Evolutionary conservation across 371 early-diverging fungal species (phyloP).

Genomic region (Mortierella sp.): DNA sequence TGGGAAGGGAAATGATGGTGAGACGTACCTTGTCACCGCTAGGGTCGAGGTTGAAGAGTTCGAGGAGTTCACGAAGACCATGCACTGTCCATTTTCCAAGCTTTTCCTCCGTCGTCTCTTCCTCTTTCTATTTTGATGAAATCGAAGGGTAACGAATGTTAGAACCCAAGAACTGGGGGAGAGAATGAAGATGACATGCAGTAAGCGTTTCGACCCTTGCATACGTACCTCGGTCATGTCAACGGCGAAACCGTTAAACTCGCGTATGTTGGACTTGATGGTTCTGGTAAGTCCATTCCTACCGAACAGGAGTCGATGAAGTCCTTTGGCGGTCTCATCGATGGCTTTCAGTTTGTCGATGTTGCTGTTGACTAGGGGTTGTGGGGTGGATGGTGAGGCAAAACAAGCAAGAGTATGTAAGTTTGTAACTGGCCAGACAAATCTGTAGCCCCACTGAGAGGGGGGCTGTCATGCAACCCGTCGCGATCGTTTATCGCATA

Average conservation of each 20-base stretch:
- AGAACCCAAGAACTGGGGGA: not conserved
- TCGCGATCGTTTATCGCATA: not conserved
- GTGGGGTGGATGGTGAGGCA: too few species aligned
- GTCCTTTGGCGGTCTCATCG: slow-evolving; percentile 40
- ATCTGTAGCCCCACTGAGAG: too few species aligned
- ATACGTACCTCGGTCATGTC: slow-evolving; percentile 32
- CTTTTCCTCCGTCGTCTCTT: slow-evolving; percentile 43
- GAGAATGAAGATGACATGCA: not conserved
- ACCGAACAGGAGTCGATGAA: slow-evolving; percentile 46
- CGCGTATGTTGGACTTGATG: slow-evolving; percentile 25
- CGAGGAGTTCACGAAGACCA: slow-evolving; percentile 51
- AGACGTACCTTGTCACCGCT: slow-evolving; percentile 52
- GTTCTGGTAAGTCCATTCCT: slow-evolving; percentile 21
- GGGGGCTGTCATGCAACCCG: too few species aligned
- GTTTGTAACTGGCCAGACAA: too few species aligned
- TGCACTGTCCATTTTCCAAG: slow-evolving; percentile 51
- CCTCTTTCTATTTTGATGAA: slow-evolving; percentile 31
- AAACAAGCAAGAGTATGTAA: too few species aligned
- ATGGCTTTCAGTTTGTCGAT: slow-evolving; percentile 45
- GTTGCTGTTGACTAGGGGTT: slow-evolving; percentile 43
- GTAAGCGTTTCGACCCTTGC: too few species aligned
- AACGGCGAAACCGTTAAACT: slow-evolving; percentile 35
- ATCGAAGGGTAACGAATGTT: not conserved
- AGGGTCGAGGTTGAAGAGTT: slow-evolving; percentile 49
- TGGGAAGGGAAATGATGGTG: not conserved